Evolutionary conservation across 1,284 basidiomycete genomes (phyloP), one percentile per base, ranked within the genome.

Genomic region (Uromyces viciae-fabae): DNA sequence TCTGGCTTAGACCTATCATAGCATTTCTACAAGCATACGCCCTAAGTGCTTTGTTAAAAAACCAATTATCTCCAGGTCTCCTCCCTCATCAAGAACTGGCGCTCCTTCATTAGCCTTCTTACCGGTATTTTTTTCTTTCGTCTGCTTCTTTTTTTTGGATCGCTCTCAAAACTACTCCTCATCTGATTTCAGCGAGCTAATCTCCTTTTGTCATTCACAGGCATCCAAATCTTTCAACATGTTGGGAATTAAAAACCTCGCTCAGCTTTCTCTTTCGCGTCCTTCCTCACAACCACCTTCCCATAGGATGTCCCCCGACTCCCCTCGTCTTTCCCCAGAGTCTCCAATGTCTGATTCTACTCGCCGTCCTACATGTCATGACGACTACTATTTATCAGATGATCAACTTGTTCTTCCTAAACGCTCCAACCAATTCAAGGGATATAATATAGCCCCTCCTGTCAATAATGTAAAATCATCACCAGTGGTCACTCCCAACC

Each of bases 331-430:
- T 33, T 28, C 69, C n/a, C 8, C 77, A 0, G 52, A 40, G 7
- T 9, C 49, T 19, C n/a, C 62, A 17, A 17, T 58, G 4, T 33
- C 71, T 17, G 15, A 8, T 40, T 14, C 58, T 2, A 28, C n/a
- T 28, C 49, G 56, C 15, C 76, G 76, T 19, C 49, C 66, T 36
- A 56, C 62, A 19, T 77, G 58, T 42, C 52, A 78, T 68, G 76
- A 78, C 25, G 76, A 78, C 38, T 71, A 69, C 19, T 78, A 78
- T 68, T 49, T 78, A 17, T 78, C 76, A 14, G 76, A 78, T 38
- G 66, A 78, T 25, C 66, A 69, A 56, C 49, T 78, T 33, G 36
- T 72, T 31, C 60, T 64, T 64, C 33, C 60, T 19, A 38, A 64
- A 19, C 60, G 33, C 43, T 72, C 69, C 7, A 42, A 17, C n/a